phyloP scores from a whole-genome alignment of 2,329 filamentous ascomycete species.

The Cryphonectria nitschkei region DNA sequence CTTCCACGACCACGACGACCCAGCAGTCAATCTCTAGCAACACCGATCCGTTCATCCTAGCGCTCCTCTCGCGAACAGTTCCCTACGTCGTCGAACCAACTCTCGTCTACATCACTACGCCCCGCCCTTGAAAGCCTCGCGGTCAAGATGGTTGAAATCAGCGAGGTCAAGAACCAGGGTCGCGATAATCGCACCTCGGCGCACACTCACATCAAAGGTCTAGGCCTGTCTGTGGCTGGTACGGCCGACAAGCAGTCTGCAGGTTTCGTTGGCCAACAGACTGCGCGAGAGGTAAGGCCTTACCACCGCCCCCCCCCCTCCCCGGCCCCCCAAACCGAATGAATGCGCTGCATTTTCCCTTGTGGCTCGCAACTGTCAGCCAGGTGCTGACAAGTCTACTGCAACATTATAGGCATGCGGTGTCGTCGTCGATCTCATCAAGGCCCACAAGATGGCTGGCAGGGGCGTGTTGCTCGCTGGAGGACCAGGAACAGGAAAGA shows the following conservation, averaged over 20 bases:
- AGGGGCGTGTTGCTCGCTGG: conserved; percentile 91
- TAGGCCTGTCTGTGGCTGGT: conserved; percentile 85
- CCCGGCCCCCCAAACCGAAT: not conserved
- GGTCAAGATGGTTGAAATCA: conserved; percentile 80
- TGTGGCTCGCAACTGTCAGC: not conserved
- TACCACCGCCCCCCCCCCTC: not conserved
- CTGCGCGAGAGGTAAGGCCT: conserved; percentile 78
- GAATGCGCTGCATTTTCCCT: not conserved
- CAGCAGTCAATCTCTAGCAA: conserved; percentile 12
- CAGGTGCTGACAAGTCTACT: conserved; percentile 8
- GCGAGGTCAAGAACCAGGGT: conserved; percentile 90
- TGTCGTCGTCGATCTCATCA: conserved; percentile 93
- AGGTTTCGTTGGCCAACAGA: conserved; percentile 88
- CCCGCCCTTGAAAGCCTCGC: conserved; percentile 28
- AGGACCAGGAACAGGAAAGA: conserved; percentile 96
- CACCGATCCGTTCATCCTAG: conserved; percentile 19
- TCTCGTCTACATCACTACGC: not conserved
- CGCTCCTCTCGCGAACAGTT: not conserved
- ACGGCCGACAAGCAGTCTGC: conserved; percentile 76
- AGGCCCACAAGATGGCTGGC: conserved; percentile 96
- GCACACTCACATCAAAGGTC: conserved; percentile 96
- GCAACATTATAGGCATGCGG: conserved; percentile 74
- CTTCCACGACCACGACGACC: conserved; percentile 29
- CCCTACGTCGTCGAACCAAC: not conserved
- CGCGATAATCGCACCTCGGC: conserved; percentile 95